These are phyloP conservation scores for Spirogloea muscicola DNA, from an alignment of 139 green algal genomes.

Conservation along the genomic window DNA sequence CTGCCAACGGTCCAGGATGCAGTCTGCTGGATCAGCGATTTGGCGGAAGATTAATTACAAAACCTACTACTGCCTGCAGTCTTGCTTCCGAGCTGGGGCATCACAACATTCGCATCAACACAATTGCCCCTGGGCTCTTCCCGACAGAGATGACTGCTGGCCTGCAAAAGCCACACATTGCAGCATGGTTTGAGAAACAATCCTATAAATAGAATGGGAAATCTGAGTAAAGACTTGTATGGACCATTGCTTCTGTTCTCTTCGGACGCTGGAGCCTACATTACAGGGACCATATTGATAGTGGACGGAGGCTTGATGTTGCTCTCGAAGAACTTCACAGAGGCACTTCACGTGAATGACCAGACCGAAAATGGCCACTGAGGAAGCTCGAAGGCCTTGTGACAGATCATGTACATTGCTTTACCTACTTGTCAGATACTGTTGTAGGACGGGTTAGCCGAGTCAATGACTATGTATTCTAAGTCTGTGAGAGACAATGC, in stretches of 20 bases:
- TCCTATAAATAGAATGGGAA: neutral
- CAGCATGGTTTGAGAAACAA: neutral
- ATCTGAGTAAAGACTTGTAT: neutral
- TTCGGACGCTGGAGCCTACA: slow-evolving; percentile 5
- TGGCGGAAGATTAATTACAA: too few relatives aligned
- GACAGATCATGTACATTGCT: too few relatives aligned
- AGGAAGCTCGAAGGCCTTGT: too few relatives aligned
- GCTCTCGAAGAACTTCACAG: neutral
- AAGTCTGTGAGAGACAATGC: too few relatives aligned
- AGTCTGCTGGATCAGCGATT: too few relatives aligned
- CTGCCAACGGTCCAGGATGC: too few relatives aligned
- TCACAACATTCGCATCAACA: slow-evolving; percentile 12
- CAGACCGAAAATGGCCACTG: too few relatives aligned
- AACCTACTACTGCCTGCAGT: too few relatives aligned
- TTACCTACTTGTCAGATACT: too few relatives aligned
- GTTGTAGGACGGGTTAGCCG: too few relatives aligned
- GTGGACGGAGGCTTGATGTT: slow-evolving; percentile 5
- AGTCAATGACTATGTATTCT: too few relatives aligned
- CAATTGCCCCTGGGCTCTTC: slow-evolving; percentile 24
- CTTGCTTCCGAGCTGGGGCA: slow-evolving; percentile 10
- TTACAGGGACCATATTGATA: slow-evolving; percentile 1
- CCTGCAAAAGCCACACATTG: neutral
- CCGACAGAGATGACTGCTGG: slow-evolving; percentile 2
- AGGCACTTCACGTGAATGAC: too few relatives aligned
- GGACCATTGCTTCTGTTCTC: slow-evolving; percentile 5